Base-by-base conservation (phyloP, 768 basidiomycete genomes). In the Macrolepiota dolichaula region DNA sequence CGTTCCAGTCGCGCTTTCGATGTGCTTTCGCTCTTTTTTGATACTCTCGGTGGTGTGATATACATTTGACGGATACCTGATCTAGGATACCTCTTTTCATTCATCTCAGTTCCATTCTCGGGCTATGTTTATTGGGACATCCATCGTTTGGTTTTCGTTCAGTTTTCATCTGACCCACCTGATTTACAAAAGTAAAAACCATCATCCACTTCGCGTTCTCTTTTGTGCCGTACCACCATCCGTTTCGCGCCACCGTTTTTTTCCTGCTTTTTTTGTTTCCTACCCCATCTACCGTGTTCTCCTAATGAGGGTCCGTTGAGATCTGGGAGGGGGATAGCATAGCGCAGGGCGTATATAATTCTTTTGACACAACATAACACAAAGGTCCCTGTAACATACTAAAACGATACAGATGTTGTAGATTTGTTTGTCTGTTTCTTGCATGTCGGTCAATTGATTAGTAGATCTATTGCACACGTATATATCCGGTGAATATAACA, bases 81-180 rank as follows among this genome's bases (percentile, higher is more conserved):
- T 54, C 32, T 55, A 25, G 46, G 59, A 61, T 61, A 61, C 53
- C 59, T 36, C 29, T 59, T 59, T 25, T 37, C 38, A 27, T 54
- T 46, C 19, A 38, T 44, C 59, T 60, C 59, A 53, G 27, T 46
- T 35, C n/a, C 42, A 55, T 49, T 53, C 42, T 55, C 46, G 44
- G 57, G 52, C 25, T 61, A 54, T 61, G 59, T 51, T 60, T 61
- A 61, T 61, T 55, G 52, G 59, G 53, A 54, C 53, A 61, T 44
- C n/a, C 56, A 50, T 51, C 7, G 13, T 44, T 59, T 50, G 24
- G 17, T 24, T 57, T 50, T 47, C 15, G 27, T 38, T 46, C 37
- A 51, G 12, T 19, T 15, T 59, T 38, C 36, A 40, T 29, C 24
- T 47, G 24, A 19, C 9, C 35, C 27, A 38, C 32, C 12, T 27